Evolutionary conservation across 331 rosid genomes (phyloP).

Genomic region (Erythrophleum ivorense): DNA sequence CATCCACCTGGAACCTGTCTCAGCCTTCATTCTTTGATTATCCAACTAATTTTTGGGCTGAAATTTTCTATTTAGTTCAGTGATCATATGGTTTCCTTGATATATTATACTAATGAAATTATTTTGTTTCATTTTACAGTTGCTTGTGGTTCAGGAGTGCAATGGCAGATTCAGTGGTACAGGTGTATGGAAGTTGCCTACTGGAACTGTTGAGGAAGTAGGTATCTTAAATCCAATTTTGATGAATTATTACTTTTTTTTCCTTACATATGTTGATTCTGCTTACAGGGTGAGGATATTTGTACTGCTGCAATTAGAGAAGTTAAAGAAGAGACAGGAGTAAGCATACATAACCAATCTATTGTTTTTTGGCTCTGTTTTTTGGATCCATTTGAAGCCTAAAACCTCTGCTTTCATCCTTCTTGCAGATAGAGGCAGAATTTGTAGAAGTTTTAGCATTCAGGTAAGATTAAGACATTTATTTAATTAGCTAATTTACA

Average conservation of each 20-base stretch:
- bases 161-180: constrained; percentile 61
- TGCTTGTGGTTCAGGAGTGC: constrained; percentile 85
- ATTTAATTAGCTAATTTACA: constrained; percentile 7
- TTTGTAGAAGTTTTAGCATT: constrained; percentile 82
- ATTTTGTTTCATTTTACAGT: constrained; percentile 50
- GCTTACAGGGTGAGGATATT: constrained; percentile 81
- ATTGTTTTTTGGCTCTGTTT: constrained; percentile 1
- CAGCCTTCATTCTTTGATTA: background rate
- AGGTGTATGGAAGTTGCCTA: constrained; percentile 90
- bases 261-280: constrained; percentile 23
- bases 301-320: constrained; percentile 75
- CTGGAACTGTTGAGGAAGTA: constrained; percentile 80
- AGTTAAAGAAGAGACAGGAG: constrained; percentile 95
- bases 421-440: constrained; percentile 66
- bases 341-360: constrained; percentile 45
- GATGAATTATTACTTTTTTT: background rate
- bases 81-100: constrained; percentile 1
- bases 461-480: constrained; percentile 54
- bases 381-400: constrained; percentile 18
- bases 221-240: constrained; percentile 9
- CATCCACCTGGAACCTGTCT: background rate
- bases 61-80: background rate
- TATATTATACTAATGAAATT: background rate
- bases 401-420: constrained; percentile 34
- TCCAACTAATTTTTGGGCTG: background rate